Conservation (phyloP, 441 rosid genomes). For the Syzygium syzygioides region DNA sequence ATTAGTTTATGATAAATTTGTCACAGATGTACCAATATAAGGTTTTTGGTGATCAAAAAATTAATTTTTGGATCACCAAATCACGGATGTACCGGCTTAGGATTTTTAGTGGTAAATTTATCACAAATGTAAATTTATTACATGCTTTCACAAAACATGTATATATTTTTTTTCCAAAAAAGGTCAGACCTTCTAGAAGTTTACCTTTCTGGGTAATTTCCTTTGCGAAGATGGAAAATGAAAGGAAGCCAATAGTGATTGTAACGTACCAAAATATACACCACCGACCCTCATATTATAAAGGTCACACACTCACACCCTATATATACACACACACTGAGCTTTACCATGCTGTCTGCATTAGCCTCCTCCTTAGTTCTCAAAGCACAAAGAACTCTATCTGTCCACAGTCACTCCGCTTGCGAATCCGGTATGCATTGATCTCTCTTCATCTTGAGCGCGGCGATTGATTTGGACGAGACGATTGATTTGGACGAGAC, state of each 20-base stretch:
- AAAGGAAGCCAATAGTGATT: neutral
- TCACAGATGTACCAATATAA: too few species aligned
- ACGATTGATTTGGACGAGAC: neutral
- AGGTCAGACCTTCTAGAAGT: neutral
- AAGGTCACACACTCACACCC: neutral
- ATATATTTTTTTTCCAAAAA: neutral
- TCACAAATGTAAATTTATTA: too few species aligned
- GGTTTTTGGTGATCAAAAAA: too few species aligned
- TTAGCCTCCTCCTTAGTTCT: neutral
- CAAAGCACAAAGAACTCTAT: neutral
- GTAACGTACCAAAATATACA: neutral
- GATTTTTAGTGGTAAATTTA: too few species aligned
- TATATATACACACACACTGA: neutral
- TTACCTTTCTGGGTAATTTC: neutral
- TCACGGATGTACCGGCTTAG: too few species aligned
- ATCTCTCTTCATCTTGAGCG: neutral
- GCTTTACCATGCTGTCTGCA: neutral
- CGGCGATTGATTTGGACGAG: neutral
- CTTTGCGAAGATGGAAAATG: neutral
- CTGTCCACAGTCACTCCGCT: neutral
- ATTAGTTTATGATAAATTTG: too few species aligned
- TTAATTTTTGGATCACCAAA: too few species aligned
- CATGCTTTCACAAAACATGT: neutral
- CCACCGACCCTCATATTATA: neutral
- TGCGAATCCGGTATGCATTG: neutral